These are phyloP conservation scores for Arthroderma sp. DNA, from an alignment of 2,329 filamentous ascomycete genomes.

Conservation along the genomic window DNA sequence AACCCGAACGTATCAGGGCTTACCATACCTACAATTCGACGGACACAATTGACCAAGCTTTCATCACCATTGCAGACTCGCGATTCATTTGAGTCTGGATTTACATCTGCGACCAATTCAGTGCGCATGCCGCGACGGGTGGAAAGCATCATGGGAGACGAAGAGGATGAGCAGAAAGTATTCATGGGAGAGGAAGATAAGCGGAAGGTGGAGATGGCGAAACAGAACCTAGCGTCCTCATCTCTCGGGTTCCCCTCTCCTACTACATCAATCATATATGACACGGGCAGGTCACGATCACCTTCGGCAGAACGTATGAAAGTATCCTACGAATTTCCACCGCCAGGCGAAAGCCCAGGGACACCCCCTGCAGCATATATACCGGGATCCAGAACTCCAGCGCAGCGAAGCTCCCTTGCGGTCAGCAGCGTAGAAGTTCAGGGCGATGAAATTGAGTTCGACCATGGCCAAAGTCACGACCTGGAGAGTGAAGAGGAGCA, in stretches of 20 bases:
- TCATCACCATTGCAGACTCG: conserved; percentile 37
- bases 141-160: conserved; percentile 64
- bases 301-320: not conserved
- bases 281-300: not conserved
- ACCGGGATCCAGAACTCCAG: too few species aligned
- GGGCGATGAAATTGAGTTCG: too few species aligned
- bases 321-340: conserved; percentile 1
- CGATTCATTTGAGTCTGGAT: conserved; percentile 54
- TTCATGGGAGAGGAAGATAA: conserved; percentile 67
- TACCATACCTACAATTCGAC: conserved; percentile 38
- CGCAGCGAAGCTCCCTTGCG: too few species aligned
- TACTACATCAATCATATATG: too few species aligned
- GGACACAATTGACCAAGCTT: conserved; percentile 33
- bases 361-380: not conserved
- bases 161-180: conserved; percentile 32
- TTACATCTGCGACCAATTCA: conserved; percentile 45
- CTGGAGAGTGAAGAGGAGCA: too few species aligned
- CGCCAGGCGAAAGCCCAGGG: conserved; percentile 21
- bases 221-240: conserved; percentile 21
- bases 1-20: conserved; percentile 55
- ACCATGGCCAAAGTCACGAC: too few species aligned
- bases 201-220: conserved; percentile 58
- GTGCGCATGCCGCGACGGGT: conserved; percentile 55
- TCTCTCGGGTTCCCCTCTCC: not conserved
- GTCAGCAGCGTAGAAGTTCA: too few species aligned